Percentiles rank a stretch among this genome's conserved stretches.
These are phyloP conservation scores for Prunus kanzakura DNA, from an alignment of 306 rosid species.

Conservation along the genomic window DNA sequence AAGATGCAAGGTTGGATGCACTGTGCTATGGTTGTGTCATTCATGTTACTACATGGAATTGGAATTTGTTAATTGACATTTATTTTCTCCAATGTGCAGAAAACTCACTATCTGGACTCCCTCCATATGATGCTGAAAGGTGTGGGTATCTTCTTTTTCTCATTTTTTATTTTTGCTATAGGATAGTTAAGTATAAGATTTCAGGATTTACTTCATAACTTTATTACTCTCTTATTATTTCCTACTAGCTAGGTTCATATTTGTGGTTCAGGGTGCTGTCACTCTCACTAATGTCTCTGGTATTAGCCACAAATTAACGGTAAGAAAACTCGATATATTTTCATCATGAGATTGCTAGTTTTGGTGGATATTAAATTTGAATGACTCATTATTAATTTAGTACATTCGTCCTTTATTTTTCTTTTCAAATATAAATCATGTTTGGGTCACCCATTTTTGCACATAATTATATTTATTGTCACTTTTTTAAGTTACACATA, in stretches of 20 bases:
- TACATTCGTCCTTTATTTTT: neutral
- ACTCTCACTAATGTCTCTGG: slow-evolving; percentile 44
- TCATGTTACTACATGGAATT: neutral
- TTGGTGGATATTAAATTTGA: neutral
- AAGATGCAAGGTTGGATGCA: slow-evolving; percentile 72
- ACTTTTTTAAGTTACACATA: no score
- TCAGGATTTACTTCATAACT: slow-evolving; percentile 14
- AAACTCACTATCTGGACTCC: slow-evolving; percentile 65
- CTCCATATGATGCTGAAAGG: slow-evolving; percentile 72
- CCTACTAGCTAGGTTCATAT: slow-evolving; percentile 71
- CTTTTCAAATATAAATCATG: neutral
- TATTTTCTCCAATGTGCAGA: slow-evolving; percentile 37
- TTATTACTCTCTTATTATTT: slow-evolving; percentile 22
- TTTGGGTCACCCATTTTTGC: neutral
- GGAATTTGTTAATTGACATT: neutral
- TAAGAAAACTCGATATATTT: slow-evolving; percentile 29
- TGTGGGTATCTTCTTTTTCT: slow-evolving; percentile 6
- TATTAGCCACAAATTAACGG: slow-evolving; percentile 45
- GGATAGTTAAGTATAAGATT: neutral
- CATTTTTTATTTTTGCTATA: neutral
- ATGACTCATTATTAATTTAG: neutral
- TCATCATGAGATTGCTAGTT: slow-evolving; percentile 8
- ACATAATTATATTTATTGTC: neutral
- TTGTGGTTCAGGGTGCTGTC: slow-evolving; percentile 79
- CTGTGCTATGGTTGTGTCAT: neutral